Conservation (phyloP, 1,284 basidiomycete species). For the Sporisorium exsertum region DNA sequence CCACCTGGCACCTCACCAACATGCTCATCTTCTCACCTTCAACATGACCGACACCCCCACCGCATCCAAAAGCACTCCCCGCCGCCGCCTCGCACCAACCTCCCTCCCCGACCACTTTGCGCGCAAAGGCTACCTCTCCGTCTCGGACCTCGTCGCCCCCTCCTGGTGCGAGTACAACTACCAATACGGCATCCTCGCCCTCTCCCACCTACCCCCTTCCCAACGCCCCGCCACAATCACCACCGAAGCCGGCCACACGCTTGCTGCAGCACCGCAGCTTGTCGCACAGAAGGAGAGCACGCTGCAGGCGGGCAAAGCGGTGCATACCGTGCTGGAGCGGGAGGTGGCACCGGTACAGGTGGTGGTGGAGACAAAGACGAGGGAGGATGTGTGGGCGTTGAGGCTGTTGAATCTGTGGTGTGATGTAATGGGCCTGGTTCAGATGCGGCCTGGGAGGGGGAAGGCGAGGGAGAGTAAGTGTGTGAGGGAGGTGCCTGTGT, state of each 20-base stretch:
- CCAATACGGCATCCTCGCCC: constrained; percentile 57
- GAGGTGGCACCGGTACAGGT: constrained; percentile 76
- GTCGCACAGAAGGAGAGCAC: constrained; percentile 47
- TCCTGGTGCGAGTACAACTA: constrained; percentile 65
- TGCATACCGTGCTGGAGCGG: constrained; percentile 83
- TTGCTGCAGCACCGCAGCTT: constrained; percentile 33
- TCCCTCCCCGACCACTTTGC: constrained; percentile 44
- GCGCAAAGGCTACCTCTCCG: constrained; percentile 53
- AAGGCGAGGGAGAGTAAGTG: constrained; percentile 22
- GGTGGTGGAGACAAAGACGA: constrained; percentile 72
- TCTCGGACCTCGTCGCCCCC: constrained; percentile 63
- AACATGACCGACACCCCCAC: not conserved
- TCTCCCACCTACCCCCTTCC: constrained; percentile 51
- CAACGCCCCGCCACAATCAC: constrained; percentile 54
- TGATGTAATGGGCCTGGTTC: constrained; percentile 18
- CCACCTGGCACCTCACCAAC: not conserved
- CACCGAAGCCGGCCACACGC: constrained; percentile 45
- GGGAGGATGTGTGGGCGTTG: constrained; percentile 80
- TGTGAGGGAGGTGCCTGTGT: constrained; percentile 61
- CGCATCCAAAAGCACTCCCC: not conserved
- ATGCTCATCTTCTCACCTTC: not conserved
- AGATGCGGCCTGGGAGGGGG: constrained; percentile 7
- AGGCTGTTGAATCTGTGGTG: constrained; percentile 72
- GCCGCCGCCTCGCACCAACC: constrained; percentile 9
- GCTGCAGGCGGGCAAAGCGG: constrained; percentile 69